Conservation (phyloP, 2,329 filamentous ascomycete genomes). For the Rhynchosporium agropyri region DNA sequence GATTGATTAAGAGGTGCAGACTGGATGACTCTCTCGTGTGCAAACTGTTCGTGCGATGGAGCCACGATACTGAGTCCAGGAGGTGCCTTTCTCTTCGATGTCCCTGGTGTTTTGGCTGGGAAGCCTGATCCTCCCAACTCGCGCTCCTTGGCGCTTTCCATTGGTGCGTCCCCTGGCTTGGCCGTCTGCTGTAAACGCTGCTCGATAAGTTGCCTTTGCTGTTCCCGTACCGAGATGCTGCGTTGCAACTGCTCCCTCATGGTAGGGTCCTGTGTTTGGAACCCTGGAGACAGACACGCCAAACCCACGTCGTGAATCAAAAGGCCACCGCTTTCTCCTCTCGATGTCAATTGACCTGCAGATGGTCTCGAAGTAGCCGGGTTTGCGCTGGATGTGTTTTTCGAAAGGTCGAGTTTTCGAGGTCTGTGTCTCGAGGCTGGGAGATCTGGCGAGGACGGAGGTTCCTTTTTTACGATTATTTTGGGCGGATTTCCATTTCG, state of each 20-base stretch:
- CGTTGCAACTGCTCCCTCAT: conserved; percentile 96
- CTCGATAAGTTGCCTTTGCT: conserved; percentile 94
- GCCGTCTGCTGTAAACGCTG: conserved; percentile 85
- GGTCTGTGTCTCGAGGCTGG: conserved; percentile 73
- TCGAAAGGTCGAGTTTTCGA: conserved; percentile 76
- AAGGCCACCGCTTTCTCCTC: conserved; percentile 66
- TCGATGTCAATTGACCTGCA: conserved; percentile 68
- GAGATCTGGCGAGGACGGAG: conserved; percentile 82
- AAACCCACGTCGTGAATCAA: conserved; percentile 91
- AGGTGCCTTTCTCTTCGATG: conserved; percentile 77
- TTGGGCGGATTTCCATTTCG: conserved; percentile 64
- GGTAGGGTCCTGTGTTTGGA: conserved; percentile 92
- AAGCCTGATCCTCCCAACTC: conserved; percentile 45
- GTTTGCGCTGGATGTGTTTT: conserved; percentile 54
- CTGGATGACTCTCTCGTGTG: conserved; percentile 92
- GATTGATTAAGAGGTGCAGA: conserved; percentile 93
- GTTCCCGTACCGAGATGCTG: conserved; percentile 89
- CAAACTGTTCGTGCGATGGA: conserved; percentile 88
- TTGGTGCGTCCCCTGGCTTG: conserved; percentile 71
- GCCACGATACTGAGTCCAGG: conserved; percentile 93
- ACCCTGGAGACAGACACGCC: conserved; percentile 92
- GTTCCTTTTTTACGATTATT: conserved; percentile 97
- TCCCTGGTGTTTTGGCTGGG: conserved; percentile 68
- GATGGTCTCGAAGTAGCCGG: conserved; percentile 69
- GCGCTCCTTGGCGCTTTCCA: conserved; percentile 57